Base-by-base conservation (phyloP, 2,329 filamentous ascomycete genomes). In the Metarhizium anisopliae region DNA sequence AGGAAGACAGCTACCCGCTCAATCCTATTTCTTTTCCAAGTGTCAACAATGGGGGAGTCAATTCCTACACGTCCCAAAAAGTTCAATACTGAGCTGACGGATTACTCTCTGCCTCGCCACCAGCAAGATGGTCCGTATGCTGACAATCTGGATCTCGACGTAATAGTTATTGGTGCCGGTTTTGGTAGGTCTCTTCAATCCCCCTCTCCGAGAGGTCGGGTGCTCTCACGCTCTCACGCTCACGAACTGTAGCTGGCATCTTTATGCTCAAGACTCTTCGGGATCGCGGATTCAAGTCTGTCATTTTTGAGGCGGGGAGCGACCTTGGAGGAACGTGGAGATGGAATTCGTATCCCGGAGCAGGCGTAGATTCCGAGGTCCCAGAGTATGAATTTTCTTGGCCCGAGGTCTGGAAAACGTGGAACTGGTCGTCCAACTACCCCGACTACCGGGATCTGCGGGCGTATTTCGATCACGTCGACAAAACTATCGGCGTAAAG, bases 381-480 rank as follows among this genome's bases (percentile, higher is more conserved):
- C 78, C 79, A 0, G 70, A 75, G 54, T 83, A 83, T 57, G 73
- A 83, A 59, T 77, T 78, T 54, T 77, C 73, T 1, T 77, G 75
- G 63, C 78, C 78, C 8, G 74, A 78, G 56, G 70, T 77, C 1
- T 79, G 70, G 63, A 71, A 80, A 64, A 76, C 76, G 3, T 85
- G 81, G 81, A 81, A 71, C 40, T 86, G 81, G 78, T 69, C 71
- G 0, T 74, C 66, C 58, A 76, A 77, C 56, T 83, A 80, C 52
- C 79, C 81, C 0, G 73, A 67, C 11, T 78, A 74, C 29, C 59
- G 72, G 29, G 78, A 86, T 49, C 70, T 86, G 1, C 73, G 77
- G 13, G 63, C 65, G 4, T 86, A 86, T 64, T 86, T 86, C 62
- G 75, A 82, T 16, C 78, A 83, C 52, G 76, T 83, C 18, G 82